Conservation (phyloP, 2,329 filamentous ascomycete species). For the Eurotiales sp. region DNA sequence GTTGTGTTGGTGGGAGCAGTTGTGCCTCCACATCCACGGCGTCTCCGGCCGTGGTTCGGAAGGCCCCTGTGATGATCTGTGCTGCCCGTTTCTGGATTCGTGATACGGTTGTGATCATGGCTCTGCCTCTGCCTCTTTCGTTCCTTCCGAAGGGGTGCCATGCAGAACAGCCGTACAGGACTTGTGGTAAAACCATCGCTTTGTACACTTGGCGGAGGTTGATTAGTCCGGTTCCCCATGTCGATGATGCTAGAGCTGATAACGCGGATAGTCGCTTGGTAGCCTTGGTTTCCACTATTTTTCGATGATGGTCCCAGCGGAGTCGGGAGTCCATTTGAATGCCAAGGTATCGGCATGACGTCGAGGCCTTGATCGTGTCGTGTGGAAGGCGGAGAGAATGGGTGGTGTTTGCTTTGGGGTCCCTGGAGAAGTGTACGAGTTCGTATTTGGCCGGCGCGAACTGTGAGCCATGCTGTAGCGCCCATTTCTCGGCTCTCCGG, state of each 20-base stretch:
- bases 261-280: slow-evolving; percentile 22
- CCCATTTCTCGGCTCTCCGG: slow-evolving; percentile 17
- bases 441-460: slow-evolving; percentile 23
- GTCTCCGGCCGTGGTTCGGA: slow-evolving; percentile 19
- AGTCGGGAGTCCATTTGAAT: slow-evolving; percentile 23
- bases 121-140: slow-evolving; percentile 2
- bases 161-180: slow-evolving; percentile 26
- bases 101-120: not conserved
- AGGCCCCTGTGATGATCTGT: slow-evolving; percentile 26
- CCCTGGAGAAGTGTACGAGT: slow-evolving; percentile 21
- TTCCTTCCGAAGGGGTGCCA: slow-evolving; percentile 17
- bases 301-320: slow-evolving; percentile 20
- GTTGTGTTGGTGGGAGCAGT: slow-evolving; percentile 18
- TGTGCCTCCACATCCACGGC: slow-evolving; percentile 25
- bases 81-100: slow-evolving; percentile 22
- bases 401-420: slow-evolving; percentile 15
- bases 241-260: slow-evolving; percentile 22
- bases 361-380: slow-evolving; percentile 13
- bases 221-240: slow-evolving; percentile 19
- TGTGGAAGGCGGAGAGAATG: slow-evolving; percentile 17
- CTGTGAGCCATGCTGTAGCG: slow-evolving; percentile 17
- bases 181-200: slow-evolving; percentile 23
- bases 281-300: slow-evolving; percentile 19
- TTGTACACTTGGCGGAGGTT: slow-evolving; percentile 25
- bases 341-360: slow-evolving; percentile 21